Conservation (phyloP, 2,329 filamentous ascomycete species). For the Epichloe bromicola region DNA sequence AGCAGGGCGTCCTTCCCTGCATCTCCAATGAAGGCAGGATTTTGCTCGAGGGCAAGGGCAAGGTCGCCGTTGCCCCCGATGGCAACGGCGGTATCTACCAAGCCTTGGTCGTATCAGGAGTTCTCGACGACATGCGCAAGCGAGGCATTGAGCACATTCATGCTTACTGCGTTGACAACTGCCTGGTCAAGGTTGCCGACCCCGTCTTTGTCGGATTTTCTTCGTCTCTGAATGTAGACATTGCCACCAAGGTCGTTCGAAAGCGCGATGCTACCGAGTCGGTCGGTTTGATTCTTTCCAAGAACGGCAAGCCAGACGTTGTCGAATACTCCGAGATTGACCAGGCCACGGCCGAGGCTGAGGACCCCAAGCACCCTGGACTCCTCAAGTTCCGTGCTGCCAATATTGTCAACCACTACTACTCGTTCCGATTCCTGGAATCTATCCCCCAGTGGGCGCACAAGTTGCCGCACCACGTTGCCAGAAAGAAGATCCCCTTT, state of each 20-base stretch:
- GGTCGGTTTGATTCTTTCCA: conserved; percentile 84
- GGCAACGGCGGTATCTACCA: conserved; percentile 96
- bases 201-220: conserved; percentile 92
- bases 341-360: conserved; percentile 72
- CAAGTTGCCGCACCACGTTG: conserved; percentile 86
- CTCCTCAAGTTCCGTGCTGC: conserved; percentile 92
- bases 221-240: conserved; percentile 77
- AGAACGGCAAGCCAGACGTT: conserved; percentile 92
- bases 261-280: conserved; percentile 95
- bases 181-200: conserved; percentile 96
- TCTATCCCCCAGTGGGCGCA: conserved; percentile 77
- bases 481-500: conserved; percentile 94
- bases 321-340: conserved; percentile 99
- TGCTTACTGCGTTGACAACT: conserved; percentile 98
- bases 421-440: conserved; percentile 86
- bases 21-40: conserved; percentile 98
- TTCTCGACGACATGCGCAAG: conserved; percentile 76
- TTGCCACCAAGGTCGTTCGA: conserved; percentile 97
- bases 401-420: conserved; percentile 99
- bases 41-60: conserved; percentile 77
- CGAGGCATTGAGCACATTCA: conserved; percentile 91
- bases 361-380: conserved; percentile 65
- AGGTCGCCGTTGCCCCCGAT: conserved; percentile 88
- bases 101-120: conserved; percentile 67
- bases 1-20: conserved; percentile 92